phyloP scores from a whole-genome alignment of 1,284 basidiomycete species.

The Tylopilus sp. region DNA sequence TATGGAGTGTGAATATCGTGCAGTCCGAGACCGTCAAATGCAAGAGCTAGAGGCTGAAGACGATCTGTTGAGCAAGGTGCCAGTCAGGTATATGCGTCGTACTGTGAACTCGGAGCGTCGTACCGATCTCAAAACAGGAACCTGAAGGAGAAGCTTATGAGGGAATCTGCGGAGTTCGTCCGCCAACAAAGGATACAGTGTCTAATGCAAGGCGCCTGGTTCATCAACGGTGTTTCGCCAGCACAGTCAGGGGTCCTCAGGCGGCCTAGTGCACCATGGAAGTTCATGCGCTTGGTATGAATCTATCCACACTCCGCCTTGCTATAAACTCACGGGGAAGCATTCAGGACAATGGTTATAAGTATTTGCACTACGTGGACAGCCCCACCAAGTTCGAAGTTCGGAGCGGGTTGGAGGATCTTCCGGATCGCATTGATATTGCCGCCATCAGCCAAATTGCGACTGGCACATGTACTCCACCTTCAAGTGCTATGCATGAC shows the following conservation, averaged over 20 bases:
- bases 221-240: conserved; percentile 68
- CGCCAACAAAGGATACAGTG: conserved; percentile 88
- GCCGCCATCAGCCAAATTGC: conserved; percentile 74
- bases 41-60: conserved; percentile 90
- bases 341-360: conserved; percentile 66
- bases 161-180: conserved; percentile 91
- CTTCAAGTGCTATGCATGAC: conserved; percentile 58
- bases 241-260: conserved; percentile 44
- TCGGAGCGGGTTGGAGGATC: conserved; percentile 77
- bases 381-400: conserved; percentile 73
- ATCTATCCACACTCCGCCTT: background rate
- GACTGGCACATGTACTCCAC: conserved; percentile 71
- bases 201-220: conserved; percentile 88
- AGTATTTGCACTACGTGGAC: conserved; percentile 82
- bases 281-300: conserved; percentile 72
- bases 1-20: conserved; percentile 80
- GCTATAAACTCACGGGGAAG: conserved; percentile 7
- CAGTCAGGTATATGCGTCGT: conserved; percentile 61
- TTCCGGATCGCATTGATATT: conserved; percentile 83
- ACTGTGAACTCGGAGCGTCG: conserved; percentile 1
- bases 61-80: conserved; percentile 80
- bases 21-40: conserved; percentile 90
- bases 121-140: conserved; percentile 50
- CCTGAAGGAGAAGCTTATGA: conserved; percentile 81
- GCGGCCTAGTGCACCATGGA: conserved; percentile 63